Conservation (phyloP, 2,329 filamentous ascomycete genomes). For the Pseudocercospora musae region DNA sequence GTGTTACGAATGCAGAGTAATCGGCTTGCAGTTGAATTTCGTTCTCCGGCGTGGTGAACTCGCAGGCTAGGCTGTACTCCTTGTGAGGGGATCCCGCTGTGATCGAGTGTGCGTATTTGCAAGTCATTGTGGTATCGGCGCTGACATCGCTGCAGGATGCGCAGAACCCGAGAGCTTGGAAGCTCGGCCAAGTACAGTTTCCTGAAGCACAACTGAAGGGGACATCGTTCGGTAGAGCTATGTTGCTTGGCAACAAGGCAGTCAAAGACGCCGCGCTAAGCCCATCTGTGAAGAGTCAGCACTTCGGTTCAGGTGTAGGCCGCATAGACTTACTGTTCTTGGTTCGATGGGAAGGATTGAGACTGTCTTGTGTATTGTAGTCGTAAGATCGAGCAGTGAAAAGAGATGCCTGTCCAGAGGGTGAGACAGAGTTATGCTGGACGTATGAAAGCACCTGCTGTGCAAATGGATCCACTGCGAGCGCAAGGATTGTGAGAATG, state of each 20-base stretch:
- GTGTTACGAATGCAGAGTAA: neutral
- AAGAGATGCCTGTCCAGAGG: neutral
- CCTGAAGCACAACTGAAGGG: neutral
- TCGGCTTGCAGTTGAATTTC: neutral
- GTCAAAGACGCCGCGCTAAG: neutral
- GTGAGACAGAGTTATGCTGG: neutral
- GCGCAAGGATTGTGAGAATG: neutral
- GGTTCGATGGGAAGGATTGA: neutral
- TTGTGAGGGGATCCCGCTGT: neutral
- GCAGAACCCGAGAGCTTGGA: neutral
- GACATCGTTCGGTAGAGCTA: neutral
- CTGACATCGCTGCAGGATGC: neutral
- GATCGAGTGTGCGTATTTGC: neutral
- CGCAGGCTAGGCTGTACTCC: neutral
- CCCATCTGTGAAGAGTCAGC: neutral
- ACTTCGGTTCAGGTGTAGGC: neutral
- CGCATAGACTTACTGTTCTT: neutral
- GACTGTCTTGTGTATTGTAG: neutral
- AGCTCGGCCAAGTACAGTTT: neutral
- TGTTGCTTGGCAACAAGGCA: neutral
- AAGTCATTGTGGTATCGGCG: neutral
- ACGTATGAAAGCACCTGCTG: neutral
- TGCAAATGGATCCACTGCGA: conserved; percentile 1
- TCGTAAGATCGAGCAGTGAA: neutral
- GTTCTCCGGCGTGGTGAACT: neutral